These are phyloP conservation scores for Hymenoscyphus fraxineus DNA, from an alignment of 2,329 filamentous ascomycete genomes.

Conservation along the genomic window DNA sequence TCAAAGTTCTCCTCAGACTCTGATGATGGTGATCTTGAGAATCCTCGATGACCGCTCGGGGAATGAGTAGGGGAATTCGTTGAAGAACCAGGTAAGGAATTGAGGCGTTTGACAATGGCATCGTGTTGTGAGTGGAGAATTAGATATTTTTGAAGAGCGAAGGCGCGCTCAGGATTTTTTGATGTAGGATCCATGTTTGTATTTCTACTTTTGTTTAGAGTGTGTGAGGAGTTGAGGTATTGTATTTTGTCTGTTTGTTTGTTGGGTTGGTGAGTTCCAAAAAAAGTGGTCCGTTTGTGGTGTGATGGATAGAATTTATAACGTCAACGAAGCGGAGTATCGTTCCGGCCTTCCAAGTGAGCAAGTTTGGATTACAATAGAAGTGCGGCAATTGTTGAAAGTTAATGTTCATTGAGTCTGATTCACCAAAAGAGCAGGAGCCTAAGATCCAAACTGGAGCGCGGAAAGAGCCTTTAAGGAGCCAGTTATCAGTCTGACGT, in stretches of 20 bases:
- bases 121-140: constrained; percentile 36
- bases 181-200: constrained; percentile 20
- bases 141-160: constrained; percentile 36
- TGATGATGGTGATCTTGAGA: constrained; percentile 24
- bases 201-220: neutral
- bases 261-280: neutral
- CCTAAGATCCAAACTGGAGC: neutral
- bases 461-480: neutral
- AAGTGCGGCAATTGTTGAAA: neutral
- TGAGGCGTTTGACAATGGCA: constrained; percentile 34
- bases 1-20: constrained; percentile 14
- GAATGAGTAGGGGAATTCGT: constrained; percentile 11
- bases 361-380: neutral
- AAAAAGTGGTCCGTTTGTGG: neutral
- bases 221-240: neutral
- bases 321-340: neutral
- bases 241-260: neutral
- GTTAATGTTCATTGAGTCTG: neutral
- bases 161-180: constrained; percentile 31
- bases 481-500: neutral
- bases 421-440: neutral
- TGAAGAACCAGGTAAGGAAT: constrained; percentile 3
- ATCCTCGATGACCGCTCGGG: constrained; percentile 10
- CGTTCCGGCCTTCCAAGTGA: neutral
- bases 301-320: neutral